Conservation (phyloP, 2,329 filamentous ascomycete species). For the Pseudonectria foliicola region DNA sequence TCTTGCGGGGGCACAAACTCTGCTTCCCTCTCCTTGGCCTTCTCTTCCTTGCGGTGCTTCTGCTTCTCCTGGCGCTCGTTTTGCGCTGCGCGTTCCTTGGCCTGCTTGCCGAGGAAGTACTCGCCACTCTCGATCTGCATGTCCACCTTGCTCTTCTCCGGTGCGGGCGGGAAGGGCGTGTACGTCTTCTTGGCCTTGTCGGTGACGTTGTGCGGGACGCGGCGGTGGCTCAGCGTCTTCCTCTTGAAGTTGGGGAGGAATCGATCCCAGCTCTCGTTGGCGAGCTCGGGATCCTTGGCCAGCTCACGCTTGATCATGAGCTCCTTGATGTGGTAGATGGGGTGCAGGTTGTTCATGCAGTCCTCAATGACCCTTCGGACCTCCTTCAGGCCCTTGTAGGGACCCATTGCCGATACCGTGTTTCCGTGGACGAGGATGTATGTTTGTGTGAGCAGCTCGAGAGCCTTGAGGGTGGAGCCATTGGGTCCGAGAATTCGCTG, state of each 20-base stretch:
- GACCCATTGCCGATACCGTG: constrained; percentile 86
- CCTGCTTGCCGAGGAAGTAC: constrained; percentile 90
- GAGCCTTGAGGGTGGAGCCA: constrained; percentile 85
- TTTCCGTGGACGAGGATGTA: constrained; percentile 97
- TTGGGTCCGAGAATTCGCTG: constrained; percentile 89
- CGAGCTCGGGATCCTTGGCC: constrained; percentile 79
- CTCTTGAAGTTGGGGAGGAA: constrained; percentile 98
- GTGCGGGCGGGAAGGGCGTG: constrained; percentile 93
- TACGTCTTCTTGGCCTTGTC: constrained; percentile 94
- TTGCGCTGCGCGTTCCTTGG: constrained; percentile 75
- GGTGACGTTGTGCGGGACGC: constrained; percentile 73
- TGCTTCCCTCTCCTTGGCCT: constrained; percentile 74
- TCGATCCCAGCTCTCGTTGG: constrained; percentile 86
- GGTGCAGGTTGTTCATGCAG: constrained; percentile 95
- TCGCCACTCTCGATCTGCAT: constrained; percentile 96
- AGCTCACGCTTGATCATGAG: constrained; percentile 91
- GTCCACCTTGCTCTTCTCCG: constrained; percentile 99
- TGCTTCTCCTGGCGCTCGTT: constrained; percentile 80
- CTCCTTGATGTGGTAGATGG: constrained; percentile 73
- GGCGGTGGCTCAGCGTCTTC: constrained; percentile 77
- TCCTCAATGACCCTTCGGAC: constrained; percentile 84
- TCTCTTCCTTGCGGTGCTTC: constrained; percentile 80
- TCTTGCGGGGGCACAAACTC: constrained; percentile 87
- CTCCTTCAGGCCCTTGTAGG: constrained; percentile 89
- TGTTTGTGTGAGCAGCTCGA: constrained; percentile 83